Evolutionary conservation across 805 yeast genomes (phyloP).

Genomic region (Sugiyamaella floridensis): DNA sequence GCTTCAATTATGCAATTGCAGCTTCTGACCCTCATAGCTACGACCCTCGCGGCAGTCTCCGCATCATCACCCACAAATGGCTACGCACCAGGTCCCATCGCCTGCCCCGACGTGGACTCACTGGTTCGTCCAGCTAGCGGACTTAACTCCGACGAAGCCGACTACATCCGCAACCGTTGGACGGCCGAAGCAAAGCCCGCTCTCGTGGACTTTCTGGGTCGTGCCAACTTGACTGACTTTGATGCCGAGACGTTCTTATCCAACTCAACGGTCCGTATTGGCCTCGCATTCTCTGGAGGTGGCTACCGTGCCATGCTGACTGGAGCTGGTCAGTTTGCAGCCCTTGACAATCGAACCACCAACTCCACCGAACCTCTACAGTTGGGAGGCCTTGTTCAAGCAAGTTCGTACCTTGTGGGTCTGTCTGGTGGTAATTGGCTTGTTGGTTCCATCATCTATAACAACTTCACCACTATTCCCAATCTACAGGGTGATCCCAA

Average conservation of each 20-base stretch:
- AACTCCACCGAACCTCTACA: conserved; percentile 43
- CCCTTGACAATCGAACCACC: conserved; percentile 65
- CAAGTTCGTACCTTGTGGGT: conserved; percentile 66
- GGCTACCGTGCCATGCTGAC: conserved; percentile 83
- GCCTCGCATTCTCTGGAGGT: conserved; percentile 70
- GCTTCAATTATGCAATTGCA: neutral
- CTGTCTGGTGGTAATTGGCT: conserved; percentile 85
- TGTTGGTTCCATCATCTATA: conserved; percentile 57
- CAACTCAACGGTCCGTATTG: conserved; percentile 29
- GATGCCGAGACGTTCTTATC: conserved; percentile 33
- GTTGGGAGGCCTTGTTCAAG: conserved; percentile 67
- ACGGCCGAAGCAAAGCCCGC: conserved; percentile 32
- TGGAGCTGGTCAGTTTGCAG: conserved; percentile 80
- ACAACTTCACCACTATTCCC: conserved; percentile 68
- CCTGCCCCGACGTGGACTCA: conserved; percentile 35
- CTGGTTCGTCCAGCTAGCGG: conserved; percentile 30
- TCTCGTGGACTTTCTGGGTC: conserved; percentile 39
- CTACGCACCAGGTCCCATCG: conserved; percentile 41
- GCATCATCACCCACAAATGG: conserved; percentile 33
- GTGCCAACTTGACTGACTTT: conserved; percentile 43
- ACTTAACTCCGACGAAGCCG: conserved; percentile 24
- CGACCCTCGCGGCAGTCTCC: neutral
- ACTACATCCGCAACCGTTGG: conserved; percentile 29
- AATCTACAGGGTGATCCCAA: conserved; percentile 42
- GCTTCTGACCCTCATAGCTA: neutral